Evolutionary conservation across 2,329 filamentous ascomycete species (phyloP).

Genomic region (Fusarium penzigii): DNA sequence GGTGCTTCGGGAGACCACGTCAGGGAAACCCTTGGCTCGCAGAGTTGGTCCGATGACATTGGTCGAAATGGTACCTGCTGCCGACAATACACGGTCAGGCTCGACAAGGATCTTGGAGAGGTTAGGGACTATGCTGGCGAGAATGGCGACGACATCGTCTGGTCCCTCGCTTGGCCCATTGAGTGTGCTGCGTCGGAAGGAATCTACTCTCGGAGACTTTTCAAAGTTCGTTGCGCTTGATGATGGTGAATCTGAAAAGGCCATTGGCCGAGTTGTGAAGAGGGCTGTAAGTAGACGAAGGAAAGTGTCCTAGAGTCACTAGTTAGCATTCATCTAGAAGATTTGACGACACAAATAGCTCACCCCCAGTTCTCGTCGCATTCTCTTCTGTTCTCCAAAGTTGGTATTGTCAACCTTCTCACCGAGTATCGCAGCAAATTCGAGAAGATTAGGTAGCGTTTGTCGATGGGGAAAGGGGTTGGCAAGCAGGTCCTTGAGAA

Average conservation of each 20-base stretch:
- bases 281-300: constrained; percentile 86
- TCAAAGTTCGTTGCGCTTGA: constrained; percentile 37
- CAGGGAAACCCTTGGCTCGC: constrained; percentile 82
- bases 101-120: constrained; percentile 83
- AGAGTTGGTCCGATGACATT: constrained; percentile 82
- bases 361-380: constrained; percentile 87
- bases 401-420: constrained; percentile 98
- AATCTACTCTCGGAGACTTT: constrained; percentile 38
- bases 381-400: constrained; percentile 90
- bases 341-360: constrained; percentile 4
- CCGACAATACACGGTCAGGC: constrained; percentile 77
- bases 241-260: constrained; percentile 59
- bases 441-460: constrained; percentile 79
- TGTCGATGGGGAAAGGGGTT: constrained; percentile 96
- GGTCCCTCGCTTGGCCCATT: constrained; percentile 49
- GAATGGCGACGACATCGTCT: constrained; percentile 77
- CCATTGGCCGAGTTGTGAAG: constrained; percentile 84
- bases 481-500: constrained; percentile 82
- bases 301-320: constrained; percentile 73
- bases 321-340: constrained; percentile 27
- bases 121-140: constrained; percentile 77
- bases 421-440: constrained; percentile 86
- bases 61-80: constrained; percentile 77
- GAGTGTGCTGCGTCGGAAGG: constrained; percentile 39
- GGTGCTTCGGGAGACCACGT: constrained; percentile 73